Conservation (phyloP, 352 stramenopile species). For the Globisporangium sylvaticum region DNA sequence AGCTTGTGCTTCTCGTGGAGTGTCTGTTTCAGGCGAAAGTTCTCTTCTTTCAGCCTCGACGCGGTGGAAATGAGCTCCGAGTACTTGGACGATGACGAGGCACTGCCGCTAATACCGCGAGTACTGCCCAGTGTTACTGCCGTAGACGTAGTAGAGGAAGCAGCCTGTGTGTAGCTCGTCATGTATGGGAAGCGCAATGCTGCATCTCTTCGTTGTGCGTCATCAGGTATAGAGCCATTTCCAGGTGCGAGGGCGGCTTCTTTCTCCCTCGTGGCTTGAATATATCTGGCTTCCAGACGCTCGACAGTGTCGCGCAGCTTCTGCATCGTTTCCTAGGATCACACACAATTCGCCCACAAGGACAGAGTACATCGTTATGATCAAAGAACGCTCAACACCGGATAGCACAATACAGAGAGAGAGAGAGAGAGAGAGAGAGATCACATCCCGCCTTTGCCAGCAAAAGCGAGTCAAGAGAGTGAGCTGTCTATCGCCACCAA, state of each 20-base stretch:
- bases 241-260: neutral
- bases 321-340: constrained; percentile 53
- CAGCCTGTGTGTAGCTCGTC: constrained; percentile 9
- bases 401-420: too few relatives aligned
- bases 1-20: constrained; percentile 34
- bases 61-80: constrained; percentile 29
- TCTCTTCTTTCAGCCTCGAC: constrained; percentile 24
- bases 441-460: too few relatives aligned
- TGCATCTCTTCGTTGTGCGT: neutral
- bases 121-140: neutral
- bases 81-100: constrained; percentile 22
- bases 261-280: constrained; percentile 6
- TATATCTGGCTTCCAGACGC: constrained; percentile 36
- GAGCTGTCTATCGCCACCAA: neutral
- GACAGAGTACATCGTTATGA: neutral
- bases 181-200: constrained; percentile 4
- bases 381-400: neutral
- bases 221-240: neutral
- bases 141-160: too few relatives aligned
- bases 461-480: too few relatives aligned
- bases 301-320: constrained; percentile 41
- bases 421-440: too few relatives aligned
- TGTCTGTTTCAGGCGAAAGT: constrained; percentile 29
- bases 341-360: too few relatives aligned
- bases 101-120: neutral